Percentiles rank a stretch among this genome's conserved stretches.
These are phyloP conservation scores for Boletus semigastroideus DNA, from an alignment of 1,284 basidiomycete species.

Conservation along the genomic window DNA sequence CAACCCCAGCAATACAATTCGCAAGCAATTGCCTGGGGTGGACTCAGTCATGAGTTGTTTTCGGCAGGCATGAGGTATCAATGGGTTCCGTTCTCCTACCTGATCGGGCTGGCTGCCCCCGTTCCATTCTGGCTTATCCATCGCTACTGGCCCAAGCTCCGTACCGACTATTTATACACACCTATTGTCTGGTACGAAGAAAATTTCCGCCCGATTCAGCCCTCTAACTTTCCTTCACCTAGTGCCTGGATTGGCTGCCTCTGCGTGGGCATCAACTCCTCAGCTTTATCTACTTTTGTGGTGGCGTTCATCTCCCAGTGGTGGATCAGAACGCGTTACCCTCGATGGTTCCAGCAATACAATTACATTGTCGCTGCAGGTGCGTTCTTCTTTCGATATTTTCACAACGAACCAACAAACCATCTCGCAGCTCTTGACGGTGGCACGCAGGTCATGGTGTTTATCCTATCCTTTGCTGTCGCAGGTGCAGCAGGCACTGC, in stretches of 20 bases:
- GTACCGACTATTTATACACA: conserved; percentile 43
- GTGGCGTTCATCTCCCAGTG: too few relatives aligned
- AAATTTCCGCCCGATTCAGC: too few relatives aligned
- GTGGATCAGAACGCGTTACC: conserved; percentile 49
- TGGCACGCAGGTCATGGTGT: conserved; percentile 67
- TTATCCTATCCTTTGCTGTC: conserved; percentile 70
- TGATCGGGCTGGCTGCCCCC: conserved; percentile 57
- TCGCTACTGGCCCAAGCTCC: conserved; percentile 43
- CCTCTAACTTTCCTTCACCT: too few relatives aligned
- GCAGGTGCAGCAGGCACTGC: conserved; percentile 61
- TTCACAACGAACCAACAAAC: not conserved
- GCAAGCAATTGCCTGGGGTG: conserved; percentile 66
- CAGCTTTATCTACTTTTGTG: too few relatives aligned
- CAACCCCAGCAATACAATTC: conserved; percentile 60
- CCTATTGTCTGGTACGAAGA: conserved; percentile 41
- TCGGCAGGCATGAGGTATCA: conserved; percentile 52
- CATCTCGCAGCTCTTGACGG: conserved; percentile 48
- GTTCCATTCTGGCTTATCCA: conserved; percentile 56
- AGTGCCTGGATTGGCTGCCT: too few relatives aligned
- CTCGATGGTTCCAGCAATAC: conserved; percentile 53
- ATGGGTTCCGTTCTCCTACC: conserved; percentile 53
- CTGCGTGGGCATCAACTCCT: too few relatives aligned
- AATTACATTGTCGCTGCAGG: conserved; percentile 49
- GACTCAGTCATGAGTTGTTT: conserved; percentile 58
- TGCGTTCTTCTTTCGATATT: conserved; percentile 2